Evolutionary conservation across 176 grass and related monocot genomes (phyloP).

Genomic region (Avena eriantha): DNA sequence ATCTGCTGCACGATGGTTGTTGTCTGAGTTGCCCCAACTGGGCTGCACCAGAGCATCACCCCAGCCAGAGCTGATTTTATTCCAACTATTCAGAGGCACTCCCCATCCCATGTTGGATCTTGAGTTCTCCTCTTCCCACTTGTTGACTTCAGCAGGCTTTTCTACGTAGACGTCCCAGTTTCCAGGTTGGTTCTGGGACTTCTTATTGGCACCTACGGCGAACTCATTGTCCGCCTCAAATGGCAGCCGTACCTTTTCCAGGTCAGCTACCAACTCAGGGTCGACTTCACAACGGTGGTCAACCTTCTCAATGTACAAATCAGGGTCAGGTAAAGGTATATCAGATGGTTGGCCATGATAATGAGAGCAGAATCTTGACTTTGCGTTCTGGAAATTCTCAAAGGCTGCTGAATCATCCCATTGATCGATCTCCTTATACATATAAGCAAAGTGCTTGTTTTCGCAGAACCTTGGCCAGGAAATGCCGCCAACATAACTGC

Average conservation of each 20-base stretch:
- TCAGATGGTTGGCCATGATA: slow-evolving; percentile 51
- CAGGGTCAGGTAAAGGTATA: slow-evolving; percentile 40
- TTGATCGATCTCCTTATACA: slow-evolving; percentile 40
- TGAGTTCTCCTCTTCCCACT: slow-evolving; percentile 42
- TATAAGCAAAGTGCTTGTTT: slow-evolving; percentile 46
- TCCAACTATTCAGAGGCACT: slow-evolving; percentile 32
- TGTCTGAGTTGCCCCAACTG: slow-evolving; percentile 12
- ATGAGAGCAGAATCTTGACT: slow-evolving; percentile 46
- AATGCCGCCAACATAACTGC: slow-evolving; percentile 45
- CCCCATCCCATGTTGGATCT: slow-evolving; percentile 32
- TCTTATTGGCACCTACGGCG: slow-evolving; percentile 10
- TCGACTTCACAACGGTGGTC: slow-evolving; percentile 40
- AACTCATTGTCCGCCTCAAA: slow-evolving; percentile 36
- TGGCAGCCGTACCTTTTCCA: slow-evolving; percentile 34
- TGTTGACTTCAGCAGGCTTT: slow-evolving; percentile 45
- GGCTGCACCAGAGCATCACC: slow-evolving; percentile 18
- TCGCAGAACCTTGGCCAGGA: slow-evolving; percentile 55
- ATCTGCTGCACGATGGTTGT: slow-evolving; percentile 19
- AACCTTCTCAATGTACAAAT: slow-evolving; percentile 52
- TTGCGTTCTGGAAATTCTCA: slow-evolving; percentile 51
- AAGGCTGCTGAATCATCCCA: slow-evolving; percentile 59
- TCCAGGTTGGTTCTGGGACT: slow-evolving; percentile 36
- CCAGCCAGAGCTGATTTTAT: slow-evolving; percentile 46
- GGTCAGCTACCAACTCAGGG: slow-evolving; percentile 46
- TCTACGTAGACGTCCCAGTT: slow-evolving; percentile 58